Percentiles rank a stretch among this genome's conserved stretches.
phyloP scores from a whole-genome alignment of 164 flowering plant genomes.

The Liquidambar formosana region DNA sequence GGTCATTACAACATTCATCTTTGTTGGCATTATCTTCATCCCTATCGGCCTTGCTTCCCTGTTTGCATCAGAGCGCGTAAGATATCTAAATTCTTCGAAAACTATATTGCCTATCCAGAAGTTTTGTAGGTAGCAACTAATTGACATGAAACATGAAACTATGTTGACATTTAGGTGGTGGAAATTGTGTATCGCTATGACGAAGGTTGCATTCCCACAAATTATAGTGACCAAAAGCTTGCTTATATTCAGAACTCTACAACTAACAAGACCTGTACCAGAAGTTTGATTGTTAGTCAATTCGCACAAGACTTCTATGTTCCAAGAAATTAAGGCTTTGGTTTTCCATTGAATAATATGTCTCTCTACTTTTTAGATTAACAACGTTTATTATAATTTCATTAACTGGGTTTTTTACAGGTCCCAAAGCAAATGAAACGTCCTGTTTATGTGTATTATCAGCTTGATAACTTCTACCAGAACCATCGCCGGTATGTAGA shows the following conservation, averaged over 20 bases:
- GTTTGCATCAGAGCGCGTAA: conserved; percentile 83
- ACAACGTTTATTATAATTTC: too few relatives aligned
- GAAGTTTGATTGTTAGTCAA: too few relatives aligned
- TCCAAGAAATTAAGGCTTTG: too few relatives aligned
- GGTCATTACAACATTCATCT: conserved; percentile 82
- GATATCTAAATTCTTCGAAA: too few relatives aligned
- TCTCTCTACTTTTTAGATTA: too few relatives aligned
- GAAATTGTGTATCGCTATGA: conserved; percentile 86
- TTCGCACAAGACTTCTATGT: too few relatives aligned
- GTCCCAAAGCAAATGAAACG: conserved; percentile 67
- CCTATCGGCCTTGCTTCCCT: conserved; percentile 87
- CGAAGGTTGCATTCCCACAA: too few relatives aligned
- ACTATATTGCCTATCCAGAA: too few relatives aligned
- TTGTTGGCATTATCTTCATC: conserved; percentile 70
- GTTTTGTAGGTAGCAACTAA: too few relatives aligned
- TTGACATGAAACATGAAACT: background rate
- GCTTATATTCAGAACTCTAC: conserved; percentile 50
- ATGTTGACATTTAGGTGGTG: conserved; percentile 59
- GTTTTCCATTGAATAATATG: too few relatives aligned
- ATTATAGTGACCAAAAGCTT: conserved; percentile 51
- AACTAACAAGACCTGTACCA: conserved; percentile 47
- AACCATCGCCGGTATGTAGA: conserved; percentile 69
- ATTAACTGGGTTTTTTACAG: conserved; percentile 25
- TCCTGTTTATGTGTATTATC: conserved; percentile 78
- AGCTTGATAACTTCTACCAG: conserved; percentile 83